phyloP scores from a whole-genome alignment of 306 rosid species.

The Fragaria iinumae region DNA sequence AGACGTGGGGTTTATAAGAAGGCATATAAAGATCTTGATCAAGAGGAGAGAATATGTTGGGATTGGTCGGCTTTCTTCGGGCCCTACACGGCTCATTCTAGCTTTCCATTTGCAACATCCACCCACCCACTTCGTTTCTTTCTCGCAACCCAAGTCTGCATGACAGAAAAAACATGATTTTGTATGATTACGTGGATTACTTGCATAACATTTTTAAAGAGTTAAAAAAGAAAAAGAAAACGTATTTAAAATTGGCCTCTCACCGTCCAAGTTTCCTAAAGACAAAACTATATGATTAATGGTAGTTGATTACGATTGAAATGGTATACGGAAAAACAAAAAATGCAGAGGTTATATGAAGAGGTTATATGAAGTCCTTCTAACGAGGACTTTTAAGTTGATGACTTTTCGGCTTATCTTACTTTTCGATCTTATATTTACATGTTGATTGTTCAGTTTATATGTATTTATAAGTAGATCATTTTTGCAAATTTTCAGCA shows the following conservation, averaged over 20 bases:
- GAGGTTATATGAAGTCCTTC: neutral
- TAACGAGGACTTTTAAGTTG: no score
- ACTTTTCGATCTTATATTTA: no score
- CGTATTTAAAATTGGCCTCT: neutral
- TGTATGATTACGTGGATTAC: no score
- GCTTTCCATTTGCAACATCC: constrained; percentile 21
- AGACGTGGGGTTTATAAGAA: constrained; percentile 48
- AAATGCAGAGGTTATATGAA: neutral
- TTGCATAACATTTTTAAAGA: no score
- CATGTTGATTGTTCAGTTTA: no score
- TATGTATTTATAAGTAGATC: no score
- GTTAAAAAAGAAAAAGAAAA: no score
- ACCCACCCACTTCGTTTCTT: neutral
- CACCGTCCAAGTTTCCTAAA: constrained; percentile 6
- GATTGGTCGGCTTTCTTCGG: constrained; percentile 48
- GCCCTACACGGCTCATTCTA: constrained; percentile 39
- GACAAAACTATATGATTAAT: neutral
- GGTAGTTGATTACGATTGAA: neutral
- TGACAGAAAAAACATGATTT: no score
- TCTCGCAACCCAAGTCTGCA: no score
- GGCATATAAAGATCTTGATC: constrained; percentile 36
- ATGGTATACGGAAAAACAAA: neutral
- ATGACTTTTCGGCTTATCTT: no score
- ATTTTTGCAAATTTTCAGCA: no score
- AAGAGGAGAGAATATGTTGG: constrained; percentile 20